Base-by-base conservation (phyloP, 495 filamentous ascomycete genomes). In the Daldinia loculata region DNA sequence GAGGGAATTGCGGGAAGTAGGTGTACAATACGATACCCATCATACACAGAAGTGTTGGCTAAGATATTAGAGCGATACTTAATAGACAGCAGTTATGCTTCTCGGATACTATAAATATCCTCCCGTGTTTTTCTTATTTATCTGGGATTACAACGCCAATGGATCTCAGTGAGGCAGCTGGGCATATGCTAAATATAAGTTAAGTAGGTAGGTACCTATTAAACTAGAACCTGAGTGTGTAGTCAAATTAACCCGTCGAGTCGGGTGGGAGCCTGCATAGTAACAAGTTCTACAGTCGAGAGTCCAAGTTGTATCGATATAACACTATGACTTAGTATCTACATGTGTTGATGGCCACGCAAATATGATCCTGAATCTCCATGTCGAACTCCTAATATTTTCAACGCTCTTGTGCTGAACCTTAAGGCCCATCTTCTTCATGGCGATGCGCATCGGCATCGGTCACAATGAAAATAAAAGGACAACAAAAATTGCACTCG, bases 401-500 rank as follows among this genome's bases (percentile, higher is more conserved):
- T 14, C 24, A 30, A 27, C 5, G 14, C 34, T 14, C 32, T 30
- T 14, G 2, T 30, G 24, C 14, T 34, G 32, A 2, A 30, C 12
- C 24, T 15, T 55, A 4, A 27, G 9, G 17, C 19, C 8, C 26
- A 39, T 61, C 59, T 70, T 72, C 70, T 51, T 66, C 63, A 22
- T 57, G 45, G 62, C 56, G 56, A 59, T 69, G 66, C 67, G 32
- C 39, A 24, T 4, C 7, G 64, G 60, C 69, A 72, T 27, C 69
- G 69, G 2, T 63, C 56, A 72, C 38, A 63, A 72, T 24, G 69
- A 72, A 72, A 72, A 71, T 32, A 15, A 58, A 59, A 22, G 53
- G 48, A 75, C 3, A 76, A 26, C 70, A 77, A 77, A 77, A 77
- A 75, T 75, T 75, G 14, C 72, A 71, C 56, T 63, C 69, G 56